phyloP scores from a whole-genome alignment of 2,329 filamentous ascomycete genomes.

The Neopestalotiopsis clavispora region DNA sequence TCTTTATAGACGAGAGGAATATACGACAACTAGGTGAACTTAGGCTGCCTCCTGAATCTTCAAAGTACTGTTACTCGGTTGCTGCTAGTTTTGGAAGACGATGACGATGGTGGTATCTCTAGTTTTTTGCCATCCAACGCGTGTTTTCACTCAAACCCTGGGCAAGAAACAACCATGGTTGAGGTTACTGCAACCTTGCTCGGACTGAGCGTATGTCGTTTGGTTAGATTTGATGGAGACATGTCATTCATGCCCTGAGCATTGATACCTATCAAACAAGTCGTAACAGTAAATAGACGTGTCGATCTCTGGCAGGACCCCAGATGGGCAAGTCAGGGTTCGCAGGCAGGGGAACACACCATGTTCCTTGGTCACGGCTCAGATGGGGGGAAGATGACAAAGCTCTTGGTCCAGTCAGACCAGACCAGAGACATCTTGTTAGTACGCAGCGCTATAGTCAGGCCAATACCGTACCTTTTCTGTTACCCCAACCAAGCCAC shows the following conservation, averaged over 20 bases:
- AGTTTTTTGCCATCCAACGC: constrained; percentile 4
- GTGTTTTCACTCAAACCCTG: neutral
- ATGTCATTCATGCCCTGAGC: constrained; percentile 8
- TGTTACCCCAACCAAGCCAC: neutral
- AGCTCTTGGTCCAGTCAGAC: neutral
- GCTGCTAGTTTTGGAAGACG: neutral
- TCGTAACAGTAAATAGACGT: constrained; percentile 2
- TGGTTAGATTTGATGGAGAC: constrained; percentile 15
- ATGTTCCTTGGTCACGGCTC: neutral
- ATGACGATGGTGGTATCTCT: constrained; percentile 9
- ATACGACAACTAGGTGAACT: neutral
- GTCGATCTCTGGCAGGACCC: constrained; percentile 10
- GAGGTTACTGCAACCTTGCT: neutral
- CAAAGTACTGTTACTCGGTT: neutral
- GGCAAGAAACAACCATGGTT: constrained; percentile 5
- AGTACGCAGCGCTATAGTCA: neutral
- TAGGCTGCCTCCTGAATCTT: constrained; percentile 6
- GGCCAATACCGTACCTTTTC: neutral
- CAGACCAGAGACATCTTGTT: neutral
- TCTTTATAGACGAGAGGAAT: constrained; percentile 14
- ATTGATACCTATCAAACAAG: neutral
- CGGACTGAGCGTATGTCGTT: neutral
- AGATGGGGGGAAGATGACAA: neutral
- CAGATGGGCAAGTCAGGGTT: neutral
- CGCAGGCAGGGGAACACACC: neutral